Base-by-base conservation (phyloP, 495 filamentous ascomycete genomes). In the Entonaema liquescens region DNA sequence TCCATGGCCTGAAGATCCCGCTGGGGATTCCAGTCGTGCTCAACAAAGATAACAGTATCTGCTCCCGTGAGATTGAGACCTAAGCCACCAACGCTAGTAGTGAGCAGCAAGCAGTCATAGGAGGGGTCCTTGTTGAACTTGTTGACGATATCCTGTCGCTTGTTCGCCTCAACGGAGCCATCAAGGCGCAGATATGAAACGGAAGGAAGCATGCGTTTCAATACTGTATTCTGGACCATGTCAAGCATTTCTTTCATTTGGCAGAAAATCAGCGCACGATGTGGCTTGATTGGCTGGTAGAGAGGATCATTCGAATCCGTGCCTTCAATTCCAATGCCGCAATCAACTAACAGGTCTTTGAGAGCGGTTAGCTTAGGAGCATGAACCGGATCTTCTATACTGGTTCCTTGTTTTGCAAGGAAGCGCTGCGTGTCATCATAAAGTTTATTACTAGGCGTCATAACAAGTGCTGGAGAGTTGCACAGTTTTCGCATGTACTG, bases 191-290 rank as follows among this genome's bases (percentile, higher is more conserved):
- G 87, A 76, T 90, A 98, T 50, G 93, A 92, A 4, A 95, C 92
- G 5, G 89, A 91, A 1, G 96, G 95, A 8, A 99, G 87, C 72
- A 97, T 84, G 67, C 90, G 89, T 72, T 91, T 91, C 15, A 99
- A 81, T 5, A 99, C 95, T 53, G 93, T 91, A 67, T 91, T 91
- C 75, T 98, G 94, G 11, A 99, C 96, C 84, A 98, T 97, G 77
- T 98, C 96, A 19, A 98, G 84, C 96, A 98, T 99, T 78, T 98
- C 96, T 78, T 98, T 98, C 92, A 98, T 96, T 76, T 99, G 95
- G 74, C 95, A 99, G 84, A 99, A 99, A 71, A 99, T 91, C 58
- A 99, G 87, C 2, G 96, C 96, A 44, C 95, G 92, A 71, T 99
- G 95, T 4, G 93, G 95, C 69, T 92, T 95, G 78, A 98, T 95